These are phyloP conservation scores for Verticillium nonalfalfae DNA, from an alignment of 2,329 filamentous ascomycete species.

Conservation along the genomic window DNA sequence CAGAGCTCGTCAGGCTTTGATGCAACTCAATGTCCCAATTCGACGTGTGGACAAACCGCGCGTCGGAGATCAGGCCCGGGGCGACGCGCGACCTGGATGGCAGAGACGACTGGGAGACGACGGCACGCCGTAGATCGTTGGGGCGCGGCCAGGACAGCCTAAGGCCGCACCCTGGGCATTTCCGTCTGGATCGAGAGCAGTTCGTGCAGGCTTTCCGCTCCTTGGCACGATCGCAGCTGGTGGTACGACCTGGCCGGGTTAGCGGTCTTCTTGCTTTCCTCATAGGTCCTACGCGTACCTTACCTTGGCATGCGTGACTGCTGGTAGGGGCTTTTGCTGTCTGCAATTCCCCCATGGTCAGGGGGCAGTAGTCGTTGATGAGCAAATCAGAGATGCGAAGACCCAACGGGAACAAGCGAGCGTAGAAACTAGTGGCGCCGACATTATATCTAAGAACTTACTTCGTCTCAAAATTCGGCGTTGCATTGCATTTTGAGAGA, in stretches of 20 bases:
- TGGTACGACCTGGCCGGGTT: neutral
- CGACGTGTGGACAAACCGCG: conserved; percentile 12
- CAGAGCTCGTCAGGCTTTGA: conserved; percentile 8
- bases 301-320: neutral
- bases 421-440: neutral
- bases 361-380: neutral
- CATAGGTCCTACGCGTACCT: neutral
- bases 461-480: neutral
- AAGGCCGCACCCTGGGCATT: neutral
- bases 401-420: neutral
- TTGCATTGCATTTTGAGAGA: neutral
- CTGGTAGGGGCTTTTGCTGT: neutral
- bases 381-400: neutral
- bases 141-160: conserved; percentile 15
- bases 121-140: conserved; percentile 11
- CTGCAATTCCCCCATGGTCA: neutral
- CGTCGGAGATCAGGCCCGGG: conserved; percentile 1
- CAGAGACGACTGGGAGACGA: conserved; percentile 8
- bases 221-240: neutral
- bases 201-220: neutral
- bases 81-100: neutral
- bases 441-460: neutral
- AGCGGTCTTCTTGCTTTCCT: neutral
- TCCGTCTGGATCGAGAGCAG: neutral
- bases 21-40: conserved; percentile 13